Evolutionary conservation across 2,329 filamentous ascomycete genomes (phyloP), one percentile per base, ranked within the genome.

Genomic region (Decorospora gaudefroyi): DNA sequence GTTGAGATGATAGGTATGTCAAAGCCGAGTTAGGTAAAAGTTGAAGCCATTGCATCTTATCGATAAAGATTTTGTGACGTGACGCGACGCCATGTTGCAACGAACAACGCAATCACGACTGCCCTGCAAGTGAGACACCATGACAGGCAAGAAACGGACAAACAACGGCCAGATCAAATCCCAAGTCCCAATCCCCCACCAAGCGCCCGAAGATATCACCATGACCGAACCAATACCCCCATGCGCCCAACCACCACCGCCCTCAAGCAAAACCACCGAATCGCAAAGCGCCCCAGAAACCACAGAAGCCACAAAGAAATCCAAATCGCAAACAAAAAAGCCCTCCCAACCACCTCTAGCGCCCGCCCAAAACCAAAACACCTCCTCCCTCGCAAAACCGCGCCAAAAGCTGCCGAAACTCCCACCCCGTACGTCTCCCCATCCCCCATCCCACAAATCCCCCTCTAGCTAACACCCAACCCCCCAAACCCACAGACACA

Each of bases 401-500:
- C 42, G 30, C 10, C 39, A 50, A 37, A 61, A 63, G 31, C 49
- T 51, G 13, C 48, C 48, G 6, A 49, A 43, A 39, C 55, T 65
- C 12, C 63, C 65, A 31, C 21, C 40, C 12, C 53, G 64, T 67
- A 53, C 42, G 52, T 43, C 29, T 21, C 4, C 11, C 30, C 27
- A 9, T 12, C n/a, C 17, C 15, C 29, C 15, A 17, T 31, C 13
- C 21, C n/a, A n/a, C n/a, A n/a, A n/a, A n/a, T 25, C 19, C 33
- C n/a, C 19, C 6, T 16, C 27, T 11, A 23, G 26, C 42, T 32
- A 8, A 16, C 28, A 12, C 29, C 7, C 26, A 16, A 22, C 22
- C 37, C 50, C 49, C 43, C 46, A 16, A 13, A 33, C 28, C 9
- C 12, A n/a, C 46, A 77, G 76, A 78, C 52, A 72, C 75, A 10